A percentile compares a stretch with the other conserved stretches of the same genome.
phyloP scores from a whole-genome alignment of 768 basidiomycete genomes.

The Tylopilus plumbeoviolaceoides region DNA sequence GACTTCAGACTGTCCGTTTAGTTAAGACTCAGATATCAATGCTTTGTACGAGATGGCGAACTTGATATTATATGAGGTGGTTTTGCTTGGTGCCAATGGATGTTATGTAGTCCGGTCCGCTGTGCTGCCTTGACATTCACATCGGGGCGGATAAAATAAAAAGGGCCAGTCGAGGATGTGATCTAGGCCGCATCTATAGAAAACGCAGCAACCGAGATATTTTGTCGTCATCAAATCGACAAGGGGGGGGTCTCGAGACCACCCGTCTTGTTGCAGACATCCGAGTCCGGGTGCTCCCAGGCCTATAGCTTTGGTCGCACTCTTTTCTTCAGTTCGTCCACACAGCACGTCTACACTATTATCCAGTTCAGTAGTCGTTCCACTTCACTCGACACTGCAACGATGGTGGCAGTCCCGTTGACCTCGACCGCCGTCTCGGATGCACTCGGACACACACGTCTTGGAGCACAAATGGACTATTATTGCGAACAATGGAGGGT shows the following conservation, averaged over 20 bases:
- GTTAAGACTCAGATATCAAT: too few species aligned
- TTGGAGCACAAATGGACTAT: slow-evolving; percentile 2
- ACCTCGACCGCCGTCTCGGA: neutral
- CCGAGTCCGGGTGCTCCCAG: neutral
- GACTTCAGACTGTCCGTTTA: too few species aligned
- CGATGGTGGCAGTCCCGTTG: neutral
- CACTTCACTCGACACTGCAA: neutral
- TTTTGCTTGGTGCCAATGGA: too few species aligned
- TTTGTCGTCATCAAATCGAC: slow-evolving; percentile 9
- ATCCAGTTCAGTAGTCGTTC: neutral
- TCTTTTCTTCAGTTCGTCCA: neutral
- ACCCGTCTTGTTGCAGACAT: slow-evolving; percentile 13
- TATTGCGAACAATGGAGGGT: slow-evolving; percentile 17
- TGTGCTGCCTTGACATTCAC: too few species aligned
- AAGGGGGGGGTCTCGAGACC: slow-evolving; percentile 27
- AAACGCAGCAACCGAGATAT: neutral
- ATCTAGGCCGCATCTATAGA: too few species aligned
- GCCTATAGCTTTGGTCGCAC: neutral
- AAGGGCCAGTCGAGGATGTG: too few species aligned
- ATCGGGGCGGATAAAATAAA: too few species aligned
- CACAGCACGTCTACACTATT: neutral
- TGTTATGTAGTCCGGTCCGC: too few species aligned
- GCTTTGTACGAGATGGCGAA: too few species aligned
- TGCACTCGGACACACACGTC: neutral
- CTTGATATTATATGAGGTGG: too few species aligned